phyloP scores from a whole-genome alignment of 805 yeast species.

The Osmozyma mogii region DNA sequence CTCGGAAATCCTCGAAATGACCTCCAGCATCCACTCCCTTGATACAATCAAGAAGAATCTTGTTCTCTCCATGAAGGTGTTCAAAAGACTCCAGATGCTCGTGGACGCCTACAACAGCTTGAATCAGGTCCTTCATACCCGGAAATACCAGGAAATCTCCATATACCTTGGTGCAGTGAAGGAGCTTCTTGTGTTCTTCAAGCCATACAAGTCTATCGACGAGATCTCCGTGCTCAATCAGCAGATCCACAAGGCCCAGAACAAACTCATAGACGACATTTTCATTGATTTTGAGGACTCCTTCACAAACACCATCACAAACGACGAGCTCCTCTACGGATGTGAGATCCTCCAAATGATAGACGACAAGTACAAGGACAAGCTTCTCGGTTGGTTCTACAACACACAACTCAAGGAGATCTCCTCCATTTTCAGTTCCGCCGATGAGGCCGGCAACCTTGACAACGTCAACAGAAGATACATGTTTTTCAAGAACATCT shows the following conservation, averaged over 20 bases:
- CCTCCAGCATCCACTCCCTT: slow-evolving; percentile 66
- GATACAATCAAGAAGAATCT: slow-evolving; percentile 82
- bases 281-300: slow-evolving; percentile 60
- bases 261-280: slow-evolving; percentile 57
- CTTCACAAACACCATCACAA: slow-evolving; percentile 23
- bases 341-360: slow-evolving; percentile 64
- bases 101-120: slow-evolving; percentile 65
- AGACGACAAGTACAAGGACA: slow-evolving; percentile 48
- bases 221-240: slow-evolving; percentile 64
- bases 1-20: slow-evolving; percentile 57
- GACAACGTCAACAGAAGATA: slow-evolving; percentile 81
- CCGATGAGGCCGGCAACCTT: slow-evolving; percentile 91
- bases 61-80: slow-evolving; percentile 74
- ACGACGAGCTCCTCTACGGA: slow-evolving; percentile 44
- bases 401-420: slow-evolving; percentile 66
- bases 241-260: slow-evolving; percentile 51
- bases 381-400: slow-evolving; percentile 67
- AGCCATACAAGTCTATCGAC: slow-evolving; percentile 74
- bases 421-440: slow-evolving; percentile 59
- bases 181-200: slow-evolving; percentile 66
- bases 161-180: slow-evolving; percentile 62
- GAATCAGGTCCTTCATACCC: slow-evolving; percentile 35
- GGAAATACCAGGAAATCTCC: slow-evolving; percentile 48
- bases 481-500: slow-evolving; percentile 67
- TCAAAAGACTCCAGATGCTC: slow-evolving; percentile 82